Evolutionary conservation across 768 basidiomycete species (phyloP).

Genomic region (Amanita pseudoporphyria): DNA sequence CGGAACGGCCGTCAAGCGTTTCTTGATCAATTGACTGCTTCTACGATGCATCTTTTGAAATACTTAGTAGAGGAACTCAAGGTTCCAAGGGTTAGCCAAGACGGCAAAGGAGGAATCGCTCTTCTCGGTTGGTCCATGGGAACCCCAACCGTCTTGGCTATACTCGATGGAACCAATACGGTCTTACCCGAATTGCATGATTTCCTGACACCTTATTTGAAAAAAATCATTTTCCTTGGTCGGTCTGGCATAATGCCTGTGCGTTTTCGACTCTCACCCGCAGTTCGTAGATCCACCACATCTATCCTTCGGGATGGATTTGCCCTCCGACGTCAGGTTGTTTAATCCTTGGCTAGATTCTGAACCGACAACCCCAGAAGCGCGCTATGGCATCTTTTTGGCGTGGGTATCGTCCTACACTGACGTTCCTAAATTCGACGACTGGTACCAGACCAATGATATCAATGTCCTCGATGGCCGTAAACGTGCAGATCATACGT

Average conservation of each 20-base stretch:
- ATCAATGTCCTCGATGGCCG: conserved; percentile 16
- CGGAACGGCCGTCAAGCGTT: background rate
- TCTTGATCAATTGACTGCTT: background rate
- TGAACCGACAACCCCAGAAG: conserved; percentile 15
- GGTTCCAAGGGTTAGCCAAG: conserved; percentile 17
- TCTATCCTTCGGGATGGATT: conserved; percentile 18
- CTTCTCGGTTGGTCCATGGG: conserved; percentile 33
- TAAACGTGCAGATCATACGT: conserved; percentile 10
- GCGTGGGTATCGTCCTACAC: conserved; percentile 23
- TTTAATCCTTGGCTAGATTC: conserved; percentile 17
- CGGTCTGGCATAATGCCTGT: conserved; percentile 1
- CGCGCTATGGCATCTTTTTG: conserved; percentile 15
- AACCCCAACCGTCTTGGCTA: conserved; percentile 16
- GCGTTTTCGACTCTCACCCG: background rate
- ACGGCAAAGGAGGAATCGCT: conserved; percentile 26
- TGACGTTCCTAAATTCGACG: conserved; percentile 12
- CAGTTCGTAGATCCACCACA: conserved; percentile 21
- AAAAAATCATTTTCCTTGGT: conserved; percentile 25
- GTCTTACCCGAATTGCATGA: conserved; percentile 15
- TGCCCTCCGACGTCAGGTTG: conserved; percentile 12
- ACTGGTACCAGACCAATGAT: conserved; percentile 10
- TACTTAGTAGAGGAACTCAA: conserved; percentile 18
- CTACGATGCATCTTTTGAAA: conserved; percentile 19
- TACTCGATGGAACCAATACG: conserved; percentile 18
- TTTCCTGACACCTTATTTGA: conserved; percentile 21